Evolutionary conservation across 2,329 filamentous ascomycete genomes (phyloP).

Genomic region (Tolypocladium album): DNA sequence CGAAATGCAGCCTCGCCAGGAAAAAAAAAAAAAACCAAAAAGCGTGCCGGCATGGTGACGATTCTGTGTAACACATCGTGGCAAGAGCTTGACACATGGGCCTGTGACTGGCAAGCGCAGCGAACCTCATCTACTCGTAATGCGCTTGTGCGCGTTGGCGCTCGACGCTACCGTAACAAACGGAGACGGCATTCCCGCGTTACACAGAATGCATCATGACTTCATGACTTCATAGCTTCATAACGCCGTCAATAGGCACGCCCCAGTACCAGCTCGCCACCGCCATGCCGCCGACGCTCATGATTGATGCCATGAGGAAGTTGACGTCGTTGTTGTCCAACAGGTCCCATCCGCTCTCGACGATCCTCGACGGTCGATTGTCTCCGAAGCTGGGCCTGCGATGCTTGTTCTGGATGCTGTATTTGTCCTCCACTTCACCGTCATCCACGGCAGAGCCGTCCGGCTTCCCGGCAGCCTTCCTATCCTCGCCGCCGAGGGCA

Average conservation of each 20-base stretch:
- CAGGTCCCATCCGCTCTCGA: slow-evolving; percentile 59
- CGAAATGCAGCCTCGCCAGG: not conserved
- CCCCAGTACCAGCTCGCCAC: slow-evolving; percentile 51
- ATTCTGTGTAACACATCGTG: not conserved
- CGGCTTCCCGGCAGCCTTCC: slow-evolving; percentile 28
- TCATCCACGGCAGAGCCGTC: slow-evolving; percentile 21
- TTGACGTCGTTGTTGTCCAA: slow-evolving; percentile 97
- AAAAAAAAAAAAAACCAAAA: too few relatives aligned
- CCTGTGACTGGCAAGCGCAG: not conserved
- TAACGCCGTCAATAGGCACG: slow-evolving; percentile 35
- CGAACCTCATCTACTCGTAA: not conserved
- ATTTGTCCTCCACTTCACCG: slow-evolving; percentile 28
- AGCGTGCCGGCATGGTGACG: not conserved
- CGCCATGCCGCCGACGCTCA: slow-evolving; percentile 70
- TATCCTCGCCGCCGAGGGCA: slow-evolving; percentile 31
- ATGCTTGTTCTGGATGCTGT: slow-evolving; percentile 38
- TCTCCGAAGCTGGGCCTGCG: slow-evolving; percentile 42
- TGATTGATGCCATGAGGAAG: slow-evolving; percentile 73
- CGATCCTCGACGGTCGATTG: slow-evolving; percentile 47
- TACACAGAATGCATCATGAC: not conserved
- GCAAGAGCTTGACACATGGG: not conserved
- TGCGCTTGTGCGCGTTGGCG: too few relatives aligned
- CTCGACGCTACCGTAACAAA: not conserved
- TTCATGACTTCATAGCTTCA: slow-evolving; percentile 9
- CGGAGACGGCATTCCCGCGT: not conserved